Percentiles rank a stretch among this genome's conserved stretches.
Conservation (phyloP, 331 rosid species). For the Rosa hybrid region DNA sequence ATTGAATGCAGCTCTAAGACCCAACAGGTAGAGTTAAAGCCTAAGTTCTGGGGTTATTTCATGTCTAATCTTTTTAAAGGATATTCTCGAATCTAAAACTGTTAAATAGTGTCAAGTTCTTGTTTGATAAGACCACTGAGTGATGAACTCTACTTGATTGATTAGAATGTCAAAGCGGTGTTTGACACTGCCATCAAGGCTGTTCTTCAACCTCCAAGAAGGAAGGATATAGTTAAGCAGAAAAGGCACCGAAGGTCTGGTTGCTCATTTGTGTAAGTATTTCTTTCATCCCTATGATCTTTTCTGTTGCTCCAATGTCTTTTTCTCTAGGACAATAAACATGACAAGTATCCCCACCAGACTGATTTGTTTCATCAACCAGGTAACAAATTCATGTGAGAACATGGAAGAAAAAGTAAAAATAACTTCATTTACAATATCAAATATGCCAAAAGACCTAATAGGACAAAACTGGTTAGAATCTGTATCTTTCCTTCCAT, state of each 20-base stretch:
- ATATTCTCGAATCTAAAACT: too few species aligned
- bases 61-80: not conserved
- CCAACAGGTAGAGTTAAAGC: slow-evolving; percentile 62
- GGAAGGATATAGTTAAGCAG: slow-evolving; percentile 72
- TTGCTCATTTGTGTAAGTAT: slow-evolving; percentile 81
- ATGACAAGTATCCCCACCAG: not conserved
- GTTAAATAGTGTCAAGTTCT: not conserved
- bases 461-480: too few species aligned
- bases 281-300: slow-evolving; percentile 12
- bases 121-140: not conserved
- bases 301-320: slow-evolving; percentile 15
- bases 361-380: not conserved
- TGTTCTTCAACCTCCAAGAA: slow-evolving; percentile 97
- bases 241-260: slow-evolving; percentile 69
- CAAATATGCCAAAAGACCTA: not conserved
- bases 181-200: slow-evolving; percentile 96
- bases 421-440: not conserved
- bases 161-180: slow-evolving; percentile 93
- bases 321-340: not conserved
- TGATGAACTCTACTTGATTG: slow-evolving; percentile 12
- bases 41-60: not conserved
- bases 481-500: too few species aligned
- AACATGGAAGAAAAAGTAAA: not conserved
- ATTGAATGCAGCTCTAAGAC: slow-evolving; percentile 98
- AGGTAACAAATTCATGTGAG: not conserved